phyloP scores from a whole-genome alignment of 345 rosid species.

The Fremontodendron californicum region DNA sequence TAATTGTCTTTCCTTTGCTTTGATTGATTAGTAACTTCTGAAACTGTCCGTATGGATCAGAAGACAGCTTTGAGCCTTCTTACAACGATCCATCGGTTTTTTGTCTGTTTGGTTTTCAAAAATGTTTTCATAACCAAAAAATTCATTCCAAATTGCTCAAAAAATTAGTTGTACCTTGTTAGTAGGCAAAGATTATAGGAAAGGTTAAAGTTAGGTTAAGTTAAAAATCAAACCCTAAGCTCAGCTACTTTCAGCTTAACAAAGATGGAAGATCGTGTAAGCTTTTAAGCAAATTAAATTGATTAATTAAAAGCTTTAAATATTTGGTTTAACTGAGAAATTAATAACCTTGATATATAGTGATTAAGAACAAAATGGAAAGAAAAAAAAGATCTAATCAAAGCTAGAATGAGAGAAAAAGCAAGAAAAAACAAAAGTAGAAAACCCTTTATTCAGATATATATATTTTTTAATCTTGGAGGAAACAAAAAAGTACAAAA shows the following conservation, averaged over 20 bases:
- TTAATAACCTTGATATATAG: not conserved
- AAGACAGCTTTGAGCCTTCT: not conserved
- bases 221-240: not conserved
- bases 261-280: not conserved
- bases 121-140: not conserved
- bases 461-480: too few relatives aligned
- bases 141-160: not conserved
- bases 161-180: not conserved
- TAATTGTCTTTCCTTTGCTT: not conserved
- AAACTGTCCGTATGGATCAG: not conserved
- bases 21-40: conserved; percentile 15
- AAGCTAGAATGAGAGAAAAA: too few relatives aligned
- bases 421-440: too few relatives aligned
- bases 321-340: not conserved
- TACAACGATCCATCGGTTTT: not conserved
- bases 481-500: not conserved
- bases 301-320: not conserved
- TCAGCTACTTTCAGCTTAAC: not conserved
- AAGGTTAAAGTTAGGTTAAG: not conserved
- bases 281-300: not conserved
- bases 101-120: not conserved
- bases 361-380: too few relatives aligned
- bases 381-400: too few relatives aligned
- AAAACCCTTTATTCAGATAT: not conserved
- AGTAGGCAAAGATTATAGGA: not conserved